These are phyloP conservation scores for Lomentospora prolificans DNA, from an alignment of 2,329 filamentous ascomycete species.

Conservation along the genomic window DNA sequence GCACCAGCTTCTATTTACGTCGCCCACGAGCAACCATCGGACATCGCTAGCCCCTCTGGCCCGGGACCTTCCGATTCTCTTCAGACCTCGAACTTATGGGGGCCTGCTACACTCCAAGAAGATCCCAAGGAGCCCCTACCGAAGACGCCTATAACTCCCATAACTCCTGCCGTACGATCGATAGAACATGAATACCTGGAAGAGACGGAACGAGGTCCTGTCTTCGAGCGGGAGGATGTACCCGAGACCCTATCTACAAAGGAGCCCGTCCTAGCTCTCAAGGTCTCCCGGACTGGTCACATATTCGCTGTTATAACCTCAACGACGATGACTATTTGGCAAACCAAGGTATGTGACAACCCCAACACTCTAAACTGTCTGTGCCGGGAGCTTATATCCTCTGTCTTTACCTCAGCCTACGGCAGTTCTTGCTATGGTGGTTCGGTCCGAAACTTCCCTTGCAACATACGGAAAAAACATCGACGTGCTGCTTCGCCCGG, in stretches of 20 bases:
- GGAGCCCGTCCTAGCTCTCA: slow-evolving; percentile 64
- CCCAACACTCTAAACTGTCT: slow-evolving; percentile 10
- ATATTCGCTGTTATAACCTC: slow-evolving; percentile 79
- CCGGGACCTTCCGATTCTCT: background rate
- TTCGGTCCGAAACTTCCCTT: slow-evolving; percentile 72
- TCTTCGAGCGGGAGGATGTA: slow-evolving; percentile 21
- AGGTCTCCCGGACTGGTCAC: slow-evolving; percentile 69
- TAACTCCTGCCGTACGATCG: slow-evolving; percentile 47
- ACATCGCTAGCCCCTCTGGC: background rate
- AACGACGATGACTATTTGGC: slow-evolving; percentile 87
- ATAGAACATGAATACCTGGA: slow-evolving; percentile 44
- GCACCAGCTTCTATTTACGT: slow-evolving; percentile 39
- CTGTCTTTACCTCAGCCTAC: slow-evolving; percentile 52
- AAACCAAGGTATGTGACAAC: slow-evolving; percentile 63
- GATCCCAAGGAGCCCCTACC: slow-evolving; percentile 16
- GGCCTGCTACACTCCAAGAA: background rate
- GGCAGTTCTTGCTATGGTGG: slow-evolving; percentile 74
- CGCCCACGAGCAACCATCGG: slow-evolving; percentile 34
- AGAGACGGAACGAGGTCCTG: slow-evolving; percentile 15
- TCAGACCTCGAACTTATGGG: background rate
- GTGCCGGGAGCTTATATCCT: slow-evolving; percentile 3
- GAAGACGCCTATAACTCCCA: slow-evolving; percentile 42
- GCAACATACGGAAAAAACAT: slow-evolving; percentile 77
- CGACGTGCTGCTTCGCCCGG: slow-evolving; percentile 76
- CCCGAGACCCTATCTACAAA: slow-evolving; percentile 27